These are phyloP conservation scores for Wickerhamomyces canadensis DNA, from an alignment of 805 yeast genomes.

Conservation along the genomic window DNA sequence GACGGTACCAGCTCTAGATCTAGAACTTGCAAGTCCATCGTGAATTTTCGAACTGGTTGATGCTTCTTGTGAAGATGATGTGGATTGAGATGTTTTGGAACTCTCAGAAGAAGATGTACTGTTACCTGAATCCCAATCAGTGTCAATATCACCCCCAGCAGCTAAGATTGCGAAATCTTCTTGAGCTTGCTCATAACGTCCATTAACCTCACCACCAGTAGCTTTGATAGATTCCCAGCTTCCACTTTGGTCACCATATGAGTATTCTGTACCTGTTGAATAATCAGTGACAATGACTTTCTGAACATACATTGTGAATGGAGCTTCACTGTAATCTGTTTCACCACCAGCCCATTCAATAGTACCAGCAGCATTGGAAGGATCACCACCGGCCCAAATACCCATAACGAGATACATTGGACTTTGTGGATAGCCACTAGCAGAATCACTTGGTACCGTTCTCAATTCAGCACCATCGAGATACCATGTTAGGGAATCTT, in stretches of 20 bases:
- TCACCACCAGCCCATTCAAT: constrained; percentile 81
- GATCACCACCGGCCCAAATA: constrained; percentile 81
- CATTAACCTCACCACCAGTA: constrained; percentile 53
- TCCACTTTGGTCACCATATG: constrained; percentile 52
- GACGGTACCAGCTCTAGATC: constrained; percentile 9
- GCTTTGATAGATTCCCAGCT: constrained; percentile 55
- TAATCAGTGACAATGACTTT: constrained; percentile 61
- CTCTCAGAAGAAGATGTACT: background rate
- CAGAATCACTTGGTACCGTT: constrained; percentile 45
- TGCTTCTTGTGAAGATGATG: constrained; percentile 1
- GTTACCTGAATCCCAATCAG: constrained; percentile 7
- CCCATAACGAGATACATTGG: constrained; percentile 75
- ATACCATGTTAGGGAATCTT: constrained; percentile 60
- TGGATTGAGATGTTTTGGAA: constrained; percentile 14
- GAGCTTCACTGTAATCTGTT: constrained; percentile 54
- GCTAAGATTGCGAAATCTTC: constrained; percentile 36
- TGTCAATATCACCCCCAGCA: constrained; percentile 26
- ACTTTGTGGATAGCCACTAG: constrained; percentile 83
- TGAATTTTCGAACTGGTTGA: constrained; percentile 7
- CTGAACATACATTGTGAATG: constrained; percentile 57
- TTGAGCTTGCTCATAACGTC: constrained; percentile 45
- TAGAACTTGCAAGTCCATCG: constrained; percentile 5
- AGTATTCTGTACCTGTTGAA: constrained; percentile 56
- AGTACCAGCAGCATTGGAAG: constrained; percentile 57
- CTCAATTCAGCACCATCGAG: constrained; percentile 68